phyloP scores from a whole-genome alignment of 2,329 filamentous ascomycete species.

The Ophiocordyceps australis region DNA sequence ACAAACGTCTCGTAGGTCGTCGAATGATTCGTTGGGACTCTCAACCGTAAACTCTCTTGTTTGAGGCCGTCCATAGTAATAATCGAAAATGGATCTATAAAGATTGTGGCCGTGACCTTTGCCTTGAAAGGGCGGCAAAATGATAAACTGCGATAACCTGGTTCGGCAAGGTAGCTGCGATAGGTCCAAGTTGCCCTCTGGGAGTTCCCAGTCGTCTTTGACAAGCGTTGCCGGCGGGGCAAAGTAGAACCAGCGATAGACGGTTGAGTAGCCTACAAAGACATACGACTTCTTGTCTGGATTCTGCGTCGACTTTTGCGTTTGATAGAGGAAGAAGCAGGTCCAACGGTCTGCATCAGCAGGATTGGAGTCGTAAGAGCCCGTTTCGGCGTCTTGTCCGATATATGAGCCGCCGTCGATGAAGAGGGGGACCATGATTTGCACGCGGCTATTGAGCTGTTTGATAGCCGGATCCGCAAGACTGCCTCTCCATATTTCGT shows the following conservation, averaged over 20 bases:
- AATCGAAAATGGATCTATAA: constrained; percentile 61
- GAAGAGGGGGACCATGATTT: constrained; percentile 69
- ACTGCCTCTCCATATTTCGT: constrained; percentile 71
- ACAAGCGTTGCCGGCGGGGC: constrained; percentile 26
- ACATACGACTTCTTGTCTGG: constrained; percentile 44
- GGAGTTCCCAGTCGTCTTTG: constrained; percentile 22
- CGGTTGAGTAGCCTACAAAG: constrained; percentile 78
- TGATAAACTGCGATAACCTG: constrained; percentile 82
- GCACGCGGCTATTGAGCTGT: constrained; percentile 59
- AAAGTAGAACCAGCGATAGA: constrained; percentile 69
- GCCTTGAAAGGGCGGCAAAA: constrained; percentile 74
- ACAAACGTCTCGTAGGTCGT: constrained; percentile 58
- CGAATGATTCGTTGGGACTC: constrained; percentile 78
- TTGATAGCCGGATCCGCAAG: constrained; percentile 52
- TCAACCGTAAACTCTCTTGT: constrained; percentile 81
- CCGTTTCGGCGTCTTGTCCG: constrained; percentile 21
- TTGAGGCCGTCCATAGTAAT: constrained; percentile 46
- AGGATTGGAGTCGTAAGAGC: constrained; percentile 46
- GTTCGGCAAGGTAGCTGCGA: constrained; percentile 55
- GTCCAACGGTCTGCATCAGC: constrained; percentile 74
- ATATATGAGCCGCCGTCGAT: constrained; percentile 86
- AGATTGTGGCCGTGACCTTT: constrained; percentile 63
- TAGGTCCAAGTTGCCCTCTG: constrained; percentile 26
- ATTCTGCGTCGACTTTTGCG: constrained; percentile 23
- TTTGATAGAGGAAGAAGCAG: constrained; percentile 71